phyloP scores from a whole-genome alignment of 345 rosid species.

The Hibiscus tridactylites region DNA sequence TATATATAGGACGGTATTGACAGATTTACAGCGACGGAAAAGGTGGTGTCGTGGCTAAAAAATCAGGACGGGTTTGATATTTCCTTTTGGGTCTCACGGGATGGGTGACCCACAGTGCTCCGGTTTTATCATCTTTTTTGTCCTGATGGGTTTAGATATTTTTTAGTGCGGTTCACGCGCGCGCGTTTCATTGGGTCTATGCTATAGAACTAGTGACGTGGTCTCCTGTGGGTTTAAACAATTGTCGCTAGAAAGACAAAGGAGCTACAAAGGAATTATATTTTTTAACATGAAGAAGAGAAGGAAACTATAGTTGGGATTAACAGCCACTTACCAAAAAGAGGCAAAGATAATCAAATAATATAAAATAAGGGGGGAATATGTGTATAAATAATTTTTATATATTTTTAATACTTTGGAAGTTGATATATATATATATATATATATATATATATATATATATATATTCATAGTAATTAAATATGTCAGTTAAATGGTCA shows the following conservation, averaged over 20 bases:
- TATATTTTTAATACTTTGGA: too few species aligned
- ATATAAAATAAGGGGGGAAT: not conserved
- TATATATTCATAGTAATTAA: too few species aligned
- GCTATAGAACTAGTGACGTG: slow-evolving; percentile 6
- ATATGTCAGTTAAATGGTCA: too few species aligned
- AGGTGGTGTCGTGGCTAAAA: slow-evolving; percentile 29
- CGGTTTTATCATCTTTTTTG: slow-evolving; percentile 29
- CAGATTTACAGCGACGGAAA: slow-evolving; percentile 5
- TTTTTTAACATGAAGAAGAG: too few species aligned
- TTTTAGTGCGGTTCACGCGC: not conserved
- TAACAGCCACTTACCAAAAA: not conserved
- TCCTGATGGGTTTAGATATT: slow-evolving; percentile 29
- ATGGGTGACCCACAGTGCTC: slow-evolving; percentile 37
- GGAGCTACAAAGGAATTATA: too few species aligned
- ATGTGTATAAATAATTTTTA: too few species aligned
- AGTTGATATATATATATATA: too few species aligned
- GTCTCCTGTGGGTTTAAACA: not conserved
- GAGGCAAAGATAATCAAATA: not conserved
- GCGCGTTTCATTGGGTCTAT: not conserved
- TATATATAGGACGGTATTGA: slow-evolving; percentile 9
- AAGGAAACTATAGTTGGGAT: not conserved
- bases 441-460: too few species aligned
- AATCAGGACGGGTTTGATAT: slow-evolving; percentile 24
- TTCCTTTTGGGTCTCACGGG: slow-evolving; percentile 25
- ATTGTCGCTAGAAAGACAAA: not conserved